phyloP scores from a whole-genome alignment of 2,329 filamentous ascomycete species.

The Claviceps africana region DNA sequence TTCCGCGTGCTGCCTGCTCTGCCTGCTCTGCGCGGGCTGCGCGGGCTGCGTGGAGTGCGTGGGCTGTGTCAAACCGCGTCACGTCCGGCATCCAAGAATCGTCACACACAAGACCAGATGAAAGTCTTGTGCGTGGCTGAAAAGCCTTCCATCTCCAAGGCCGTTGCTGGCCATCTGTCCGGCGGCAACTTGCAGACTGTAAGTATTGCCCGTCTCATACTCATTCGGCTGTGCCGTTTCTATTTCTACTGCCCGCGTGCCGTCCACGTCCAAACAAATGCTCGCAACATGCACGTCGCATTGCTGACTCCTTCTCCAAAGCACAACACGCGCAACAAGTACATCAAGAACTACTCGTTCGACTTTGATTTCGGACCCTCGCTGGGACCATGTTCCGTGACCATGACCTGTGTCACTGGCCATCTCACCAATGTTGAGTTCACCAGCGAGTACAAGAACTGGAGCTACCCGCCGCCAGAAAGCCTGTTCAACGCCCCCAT shows the following conservation, averaged over 20 bases:
- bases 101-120: constrained; percentile 19
- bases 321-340: constrained; percentile 57
- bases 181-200: constrained; percentile 62
- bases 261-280: no score
- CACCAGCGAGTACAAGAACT: constrained; percentile 56
- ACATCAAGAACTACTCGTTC: constrained; percentile 90
- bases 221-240: no score
- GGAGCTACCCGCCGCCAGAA: constrained; percentile 67
- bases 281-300: neutral
- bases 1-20: no score
- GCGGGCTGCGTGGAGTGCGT: no score
- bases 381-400: constrained; percentile 74
- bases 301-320: constrained; percentile 22
- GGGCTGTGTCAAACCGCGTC: neutral
- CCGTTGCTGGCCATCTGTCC: constrained; percentile 77
- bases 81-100: neutral
- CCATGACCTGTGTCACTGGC: constrained; percentile 86
- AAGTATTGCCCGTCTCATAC: constrained; percentile 17
- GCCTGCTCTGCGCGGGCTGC: neutral
- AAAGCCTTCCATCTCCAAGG: constrained; percentile 88
- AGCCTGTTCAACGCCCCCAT: constrained; percentile 73
- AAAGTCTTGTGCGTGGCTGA: constrained; percentile 43
- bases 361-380: constrained; percentile 68
- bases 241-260: no score
- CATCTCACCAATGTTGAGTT: constrained; percentile 80